A percentile compares a stretch with the other conserved stretches of the same genome.
phyloP scores from a whole-genome alignment of 345 rosid genomes.

The Camelina laxa region DNA sequence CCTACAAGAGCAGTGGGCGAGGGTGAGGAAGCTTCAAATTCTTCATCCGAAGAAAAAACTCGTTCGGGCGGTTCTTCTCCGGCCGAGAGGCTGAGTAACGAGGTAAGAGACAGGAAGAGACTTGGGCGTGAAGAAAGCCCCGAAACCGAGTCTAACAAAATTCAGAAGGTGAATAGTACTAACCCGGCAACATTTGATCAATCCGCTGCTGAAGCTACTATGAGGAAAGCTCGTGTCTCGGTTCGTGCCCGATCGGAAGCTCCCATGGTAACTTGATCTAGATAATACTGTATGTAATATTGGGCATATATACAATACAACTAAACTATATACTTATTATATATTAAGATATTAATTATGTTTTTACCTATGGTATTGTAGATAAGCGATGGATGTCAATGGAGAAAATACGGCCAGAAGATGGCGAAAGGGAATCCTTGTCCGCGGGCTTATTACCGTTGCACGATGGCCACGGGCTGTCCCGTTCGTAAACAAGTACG shows the following conservation, averaged over 20 bases:
- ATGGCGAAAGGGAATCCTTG: slow-evolving; percentile 80
- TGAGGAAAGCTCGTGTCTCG: slow-evolving; percentile 97
- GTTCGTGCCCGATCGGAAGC: slow-evolving; percentile 99
- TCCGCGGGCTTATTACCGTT: slow-evolving; percentile 74
- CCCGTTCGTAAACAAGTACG: slow-evolving; percentile 74
- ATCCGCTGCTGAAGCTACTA: slow-evolving; percentile 69
- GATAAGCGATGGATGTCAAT: slow-evolving; percentile 58
- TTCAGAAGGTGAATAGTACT: slow-evolving; percentile 58
- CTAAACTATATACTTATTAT: neutral
- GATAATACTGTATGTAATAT: neutral
- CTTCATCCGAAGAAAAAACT: slow-evolving; percentile 83
- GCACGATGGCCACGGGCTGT: slow-evolving; percentile 75
- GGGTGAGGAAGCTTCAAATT: slow-evolving; percentile 56
- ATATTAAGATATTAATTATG: slow-evolving; percentile 2
- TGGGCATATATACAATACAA: neutral
- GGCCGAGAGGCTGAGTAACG: slow-evolving; percentile 41
- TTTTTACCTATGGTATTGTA: neutral
- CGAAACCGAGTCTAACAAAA: slow-evolving; percentile 61
- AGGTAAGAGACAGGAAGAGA: slow-evolving; percentile 51
- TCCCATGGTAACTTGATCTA: slow-evolving; percentile 70
- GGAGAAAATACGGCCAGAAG: slow-evolving; percentile 78
- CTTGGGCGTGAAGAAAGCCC: slow-evolving; percentile 68
- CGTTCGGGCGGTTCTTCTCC: slow-evolving; percentile 54
- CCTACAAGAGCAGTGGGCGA: slow-evolving; percentile 49
- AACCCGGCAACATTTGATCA: slow-evolving; percentile 53